phyloP scores from a whole-genome alignment of 805 yeast species.

The Brettanomyces custersianus region DNA sequence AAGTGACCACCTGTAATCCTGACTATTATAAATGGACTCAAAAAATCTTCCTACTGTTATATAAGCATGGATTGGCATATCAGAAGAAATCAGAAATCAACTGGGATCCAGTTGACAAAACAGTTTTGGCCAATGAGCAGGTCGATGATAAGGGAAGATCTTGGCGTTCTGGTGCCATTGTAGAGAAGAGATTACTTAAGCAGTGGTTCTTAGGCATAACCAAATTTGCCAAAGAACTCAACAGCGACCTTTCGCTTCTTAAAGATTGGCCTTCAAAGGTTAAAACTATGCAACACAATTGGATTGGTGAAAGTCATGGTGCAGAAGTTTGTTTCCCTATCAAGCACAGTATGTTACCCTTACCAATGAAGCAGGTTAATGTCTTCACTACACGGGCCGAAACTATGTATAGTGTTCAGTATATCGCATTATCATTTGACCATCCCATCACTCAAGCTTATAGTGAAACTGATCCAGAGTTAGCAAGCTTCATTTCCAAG shows the following conservation, averaged over 20 bases:
- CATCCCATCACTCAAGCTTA: conserved; percentile 49
- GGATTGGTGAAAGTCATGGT: conserved; percentile 90
- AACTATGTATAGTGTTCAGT: conserved; percentile 77
- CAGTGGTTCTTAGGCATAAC: conserved; percentile 97
- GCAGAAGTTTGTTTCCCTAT: conserved; percentile 51
- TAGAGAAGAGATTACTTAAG: conserved; percentile 68
- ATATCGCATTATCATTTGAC: conserved; percentile 63
- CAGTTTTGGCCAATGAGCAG: conserved; percentile 94
- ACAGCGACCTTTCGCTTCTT: conserved; percentile 52
- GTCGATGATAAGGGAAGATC: conserved; percentile 86
- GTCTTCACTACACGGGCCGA: conserved; percentile 89
- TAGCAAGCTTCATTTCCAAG: conserved; percentile 37
- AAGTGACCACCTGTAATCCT: conserved; percentile 76
- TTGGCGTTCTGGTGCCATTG: conserved; percentile 96
- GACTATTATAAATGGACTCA: conserved; percentile 93
- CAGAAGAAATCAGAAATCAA: conserved; percentile 82
- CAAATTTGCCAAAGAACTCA: conserved; percentile 60
- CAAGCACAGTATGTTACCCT: background rate
- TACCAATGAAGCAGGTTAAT: conserved; percentile 24
- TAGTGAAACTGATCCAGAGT: conserved; percentile 28
- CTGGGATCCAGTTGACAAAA: conserved; percentile 96
- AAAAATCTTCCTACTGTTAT: conserved; percentile 64
- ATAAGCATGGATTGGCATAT: conserved; percentile 75
- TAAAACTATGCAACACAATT: conserved; percentile 80
- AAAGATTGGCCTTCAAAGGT: conserved; percentile 84